Evolutionary conservation across 768 basidiomycete genomes (phyloP).

Genomic region (Hydnomerulius pinastri): DNA sequence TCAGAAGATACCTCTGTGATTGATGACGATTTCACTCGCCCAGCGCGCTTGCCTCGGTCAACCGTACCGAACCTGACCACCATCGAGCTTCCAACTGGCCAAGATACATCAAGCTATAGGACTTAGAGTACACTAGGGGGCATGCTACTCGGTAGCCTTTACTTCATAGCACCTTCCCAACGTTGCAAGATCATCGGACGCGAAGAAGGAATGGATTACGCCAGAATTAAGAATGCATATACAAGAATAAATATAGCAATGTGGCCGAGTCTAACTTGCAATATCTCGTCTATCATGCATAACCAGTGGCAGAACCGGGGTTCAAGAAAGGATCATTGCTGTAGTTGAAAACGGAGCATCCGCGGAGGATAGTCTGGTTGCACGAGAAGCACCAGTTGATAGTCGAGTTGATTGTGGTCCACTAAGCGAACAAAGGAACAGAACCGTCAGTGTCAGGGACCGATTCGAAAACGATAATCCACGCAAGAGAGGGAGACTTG

Average conservation of each 20-base stretch:
- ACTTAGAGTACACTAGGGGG: too few relatives aligned
- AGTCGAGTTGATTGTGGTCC: constrained; percentile 31
- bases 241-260: background rate
- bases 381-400: constrained; percentile 36
- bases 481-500: background rate
- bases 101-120: too few relatives aligned
- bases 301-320: constrained; percentile 42
- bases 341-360: constrained; percentile 33
- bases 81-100: constrained; percentile 11
- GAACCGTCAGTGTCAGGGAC: background rate
- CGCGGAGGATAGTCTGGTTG: constrained; percentile 33
- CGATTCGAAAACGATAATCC: background rate
- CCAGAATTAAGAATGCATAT: background rate
- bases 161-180: too few relatives aligned
- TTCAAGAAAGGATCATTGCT: constrained; percentile 30
- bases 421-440: constrained; percentile 10
- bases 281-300: constrained; percentile 13
- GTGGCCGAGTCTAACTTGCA: background rate
- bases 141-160: too few relatives aligned
- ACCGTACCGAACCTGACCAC: constrained; percentile 6
- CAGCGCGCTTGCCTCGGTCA: background rate
- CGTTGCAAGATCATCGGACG: background rate
- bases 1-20: background rate
- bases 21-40: constrained; percentile 21
- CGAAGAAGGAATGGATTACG: background rate